These are phyloP conservation scores for Jaltomata sinuosa DNA, from an alignment of 257 asterid genomes.

Conservation along the genomic window DNA sequence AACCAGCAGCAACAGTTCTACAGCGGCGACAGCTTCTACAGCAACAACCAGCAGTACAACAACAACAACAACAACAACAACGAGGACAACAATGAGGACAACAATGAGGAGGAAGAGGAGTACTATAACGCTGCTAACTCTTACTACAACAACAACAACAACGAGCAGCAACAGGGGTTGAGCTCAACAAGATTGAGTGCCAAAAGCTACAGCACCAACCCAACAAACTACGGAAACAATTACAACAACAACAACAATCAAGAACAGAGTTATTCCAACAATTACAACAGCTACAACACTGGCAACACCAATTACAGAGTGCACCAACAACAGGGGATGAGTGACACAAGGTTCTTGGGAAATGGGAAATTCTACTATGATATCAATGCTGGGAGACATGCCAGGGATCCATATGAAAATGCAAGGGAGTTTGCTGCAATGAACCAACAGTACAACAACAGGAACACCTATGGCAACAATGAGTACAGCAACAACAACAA, in stretches of 20 bases:
- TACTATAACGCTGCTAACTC: background rate
- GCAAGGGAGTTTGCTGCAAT: slow-evolving; percentile 15
- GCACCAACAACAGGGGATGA: slow-evolving; percentile 63
- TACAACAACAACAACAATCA: slow-evolving; percentile 6
- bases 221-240: background rate
- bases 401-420: slow-evolving; percentile 32
- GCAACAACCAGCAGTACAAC: slow-evolving; percentile 8
- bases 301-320: slow-evolving; percentile 17
- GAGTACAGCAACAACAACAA: slow-evolving; percentile 1
- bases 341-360: slow-evolving; percentile 67
- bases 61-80: slow-evolving; percentile 4
- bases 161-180: slow-evolving; percentile 21
- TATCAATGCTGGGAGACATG: slow-evolving; percentile 26
- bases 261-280: slow-evolving; percentile 5
- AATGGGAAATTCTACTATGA: slow-evolving; percentile 57
- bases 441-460: slow-evolving; percentile 17
- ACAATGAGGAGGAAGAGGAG: background rate
- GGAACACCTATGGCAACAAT: slow-evolving; percentile 1
- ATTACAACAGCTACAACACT: slow-evolving; percentile 9
- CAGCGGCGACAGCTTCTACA: slow-evolving; percentile 8
- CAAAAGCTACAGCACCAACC: background rate
- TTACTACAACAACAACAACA: slow-evolving; percentile 13
- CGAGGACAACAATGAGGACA: slow-evolving; percentile 9
- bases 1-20: slow-evolving; percentile 10
- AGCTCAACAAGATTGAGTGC: slow-evolving; percentile 6